Conservation (phyloP, 305 asterid species). For the Fraxinus dipetala region DNA sequence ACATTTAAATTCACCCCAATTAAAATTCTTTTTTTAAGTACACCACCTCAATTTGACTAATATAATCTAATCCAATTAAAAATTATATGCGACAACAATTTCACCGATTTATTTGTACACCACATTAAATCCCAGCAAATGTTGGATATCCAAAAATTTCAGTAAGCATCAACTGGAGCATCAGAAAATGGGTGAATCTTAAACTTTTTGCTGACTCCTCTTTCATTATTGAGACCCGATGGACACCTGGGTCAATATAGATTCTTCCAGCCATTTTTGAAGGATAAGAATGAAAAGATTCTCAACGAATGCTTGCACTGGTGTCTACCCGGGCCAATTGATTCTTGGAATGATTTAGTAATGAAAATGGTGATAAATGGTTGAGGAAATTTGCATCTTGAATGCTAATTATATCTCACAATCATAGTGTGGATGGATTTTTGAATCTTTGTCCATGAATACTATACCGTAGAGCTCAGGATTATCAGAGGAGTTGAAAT, state of each 20-base stretch:
- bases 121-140: no score
- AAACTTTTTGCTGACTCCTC: slow-evolving; percentile 48
- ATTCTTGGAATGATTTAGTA: slow-evolving; percentile 76
- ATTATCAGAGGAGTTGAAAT: neutral
- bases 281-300: slow-evolving; percentile 39
- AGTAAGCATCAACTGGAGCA: slow-evolving; percentile 38
- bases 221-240: slow-evolving; percentile 72
- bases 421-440: neutral
- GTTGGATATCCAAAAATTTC: slow-evolving; percentile 23
- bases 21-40: no score
- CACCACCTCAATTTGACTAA: no score
- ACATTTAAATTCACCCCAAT: no score
- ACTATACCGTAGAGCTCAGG: neutral
- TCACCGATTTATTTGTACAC: no score
- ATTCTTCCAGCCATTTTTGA: slow-evolving; percentile 42
- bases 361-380: slow-evolving; percentile 58
- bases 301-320: slow-evolving; percentile 77
- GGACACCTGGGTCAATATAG: slow-evolving; percentile 83
- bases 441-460: neutral
- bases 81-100: no score
- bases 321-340: slow-evolving; percentile 90
- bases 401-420: neutral
- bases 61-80: no score
- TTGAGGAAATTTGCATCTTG: slow-evolving; percentile 8
- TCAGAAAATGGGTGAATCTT: slow-evolving; percentile 42